These are phyloP conservation scores for Aspergillus luchuensis DNA, from an alignment of 2,329 filamentous ascomycete genomes.

Conservation along the genomic window DNA sequence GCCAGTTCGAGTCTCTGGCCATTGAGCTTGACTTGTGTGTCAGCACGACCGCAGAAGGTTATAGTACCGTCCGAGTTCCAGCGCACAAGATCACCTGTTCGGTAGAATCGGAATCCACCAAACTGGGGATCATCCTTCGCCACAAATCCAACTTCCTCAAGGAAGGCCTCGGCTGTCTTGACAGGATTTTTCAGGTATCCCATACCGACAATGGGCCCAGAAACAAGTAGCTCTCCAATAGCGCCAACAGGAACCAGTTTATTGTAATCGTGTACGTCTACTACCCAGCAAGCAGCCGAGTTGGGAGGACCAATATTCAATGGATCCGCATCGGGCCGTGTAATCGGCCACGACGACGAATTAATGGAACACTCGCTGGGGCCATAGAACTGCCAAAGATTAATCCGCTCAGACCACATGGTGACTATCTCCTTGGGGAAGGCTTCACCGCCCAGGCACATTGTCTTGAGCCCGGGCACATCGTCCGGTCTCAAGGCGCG, in stretches of 20 bases:
- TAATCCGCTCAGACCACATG: not conserved
- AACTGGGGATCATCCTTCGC: not conserved
- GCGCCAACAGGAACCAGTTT: slow-evolving; percentile 25
- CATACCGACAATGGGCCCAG: slow-evolving; percentile 2
- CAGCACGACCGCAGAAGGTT: not conserved
- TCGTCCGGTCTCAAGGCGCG: slow-evolving; percentile 22
- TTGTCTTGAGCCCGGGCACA: slow-evolving; percentile 23
- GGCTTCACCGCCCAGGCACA: slow-evolving; percentile 32
- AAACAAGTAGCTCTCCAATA: slow-evolving; percentile 5
- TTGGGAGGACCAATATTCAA: not conserved
- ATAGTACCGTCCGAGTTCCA: not conserved
- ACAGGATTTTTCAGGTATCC: slow-evolving; percentile 2
- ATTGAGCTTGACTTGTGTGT: slow-evolving; percentile 2
- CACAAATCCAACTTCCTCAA: not conserved
- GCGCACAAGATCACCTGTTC: not conserved
- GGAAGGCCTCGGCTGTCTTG: slow-evolving; percentile 1
- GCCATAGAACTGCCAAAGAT: not conserved
- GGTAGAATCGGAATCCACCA: not conserved
- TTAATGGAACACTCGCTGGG: not conserved
- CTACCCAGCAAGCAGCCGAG: slow-evolving; percentile 31
- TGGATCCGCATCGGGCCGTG: not conserved
- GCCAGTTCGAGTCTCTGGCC: slow-evolving; percentile 3
- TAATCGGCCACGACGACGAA: not conserved
- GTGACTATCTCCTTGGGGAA: slow-evolving; percentile 22
- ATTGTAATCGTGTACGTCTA: slow-evolving; percentile 29